phyloP scores from a whole-genome alignment of 129 eudicot genomes.

The Lactuca saligna region DNA sequence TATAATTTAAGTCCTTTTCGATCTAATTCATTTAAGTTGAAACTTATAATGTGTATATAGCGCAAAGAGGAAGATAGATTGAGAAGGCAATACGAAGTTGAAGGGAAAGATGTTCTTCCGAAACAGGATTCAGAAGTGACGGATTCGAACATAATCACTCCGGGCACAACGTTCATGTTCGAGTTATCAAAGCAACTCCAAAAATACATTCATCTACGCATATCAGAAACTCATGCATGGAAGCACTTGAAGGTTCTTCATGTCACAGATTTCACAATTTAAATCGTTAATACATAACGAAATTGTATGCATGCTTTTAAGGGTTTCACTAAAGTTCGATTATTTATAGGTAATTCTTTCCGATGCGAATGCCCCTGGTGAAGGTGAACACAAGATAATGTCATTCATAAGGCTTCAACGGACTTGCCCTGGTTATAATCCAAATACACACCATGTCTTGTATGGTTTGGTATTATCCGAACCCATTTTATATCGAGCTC shows the following conservation, averaged over 20 bases:
- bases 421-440: constrained; percentile 33
- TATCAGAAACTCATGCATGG: constrained; percentile 41
- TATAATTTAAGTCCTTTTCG: too few species aligned
- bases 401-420: constrained; percentile 59
- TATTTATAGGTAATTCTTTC: constrained; percentile 50
- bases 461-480: constrained; percentile 57
- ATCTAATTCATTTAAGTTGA: neutral
- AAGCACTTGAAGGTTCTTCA: constrained; percentile 33
- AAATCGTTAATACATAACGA: constrained; percentile 5
- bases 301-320: neutral
- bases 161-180: constrained; percentile 58
- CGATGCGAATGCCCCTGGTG: constrained; percentile 63
- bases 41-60: constrained; percentile 26
- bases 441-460: constrained; percentile 58
- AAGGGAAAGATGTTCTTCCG: constrained; percentile 47
- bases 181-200: constrained; percentile 40
- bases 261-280: neutral
- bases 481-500: neutral
- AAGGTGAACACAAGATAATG: constrained; percentile 72
- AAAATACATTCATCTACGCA: constrained; percentile 34
- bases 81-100: constrained; percentile 29
- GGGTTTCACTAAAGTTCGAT: neutral
- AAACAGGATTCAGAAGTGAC: constrained; percentile 32
- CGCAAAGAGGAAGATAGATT: constrained; percentile 39
- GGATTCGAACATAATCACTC: constrained; percentile 67